Base-by-base conservation (phyloP, 2,329 filamentous ascomycete genomes). In the Fusarium lyarnte region DNA sequence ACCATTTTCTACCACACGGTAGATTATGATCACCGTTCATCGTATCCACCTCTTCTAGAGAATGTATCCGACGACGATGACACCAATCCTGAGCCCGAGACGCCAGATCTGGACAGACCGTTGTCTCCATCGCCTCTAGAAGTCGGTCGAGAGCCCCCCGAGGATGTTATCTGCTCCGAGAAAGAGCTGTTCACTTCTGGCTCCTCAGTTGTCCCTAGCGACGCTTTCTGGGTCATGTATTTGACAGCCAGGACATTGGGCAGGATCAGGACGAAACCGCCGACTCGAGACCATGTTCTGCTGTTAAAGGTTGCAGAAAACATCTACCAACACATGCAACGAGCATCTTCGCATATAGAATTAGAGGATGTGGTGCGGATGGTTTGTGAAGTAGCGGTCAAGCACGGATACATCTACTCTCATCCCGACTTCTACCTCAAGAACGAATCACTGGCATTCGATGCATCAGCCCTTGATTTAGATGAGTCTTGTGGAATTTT, bases 401-500 rank as follows among this genome's bases (percentile, higher is more conserved):
- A 52, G 8, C 17, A 66, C 23, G 63, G 43, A 9, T 51, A 25
- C 13, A 66, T 66, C 4, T 2, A 59, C 8, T 31, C 58, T 3
- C 52, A 63, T 31, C 53, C 53, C 9, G 38, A 66, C 9, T 60
- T 66, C 23, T 66, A 52, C 17, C 10, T 16, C 8, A 41, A 54
- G 2, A 8, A 23, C 2, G 14, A 14, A 6, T 1, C 3, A 0
- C 10, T 2, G 6, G 7, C n/a, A 2, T 36, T 31, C 17, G 11
- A 35, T 21, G 8, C 9, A 1, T n/a, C 25, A 17, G 4, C 23
- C 2, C n/a, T 10, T 27, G 13, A 14, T 10, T 6, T 36, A 2
- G 39, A 66, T 27, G 61, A 27, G 21, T 29, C 45, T 6, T 59
- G 33, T 19, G 13, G 3, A 8, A 21, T 29, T 13, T 19, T 66